Base-by-base conservation (phyloP, 352 stramenopile species). In the Pythium volutum region DNA sequence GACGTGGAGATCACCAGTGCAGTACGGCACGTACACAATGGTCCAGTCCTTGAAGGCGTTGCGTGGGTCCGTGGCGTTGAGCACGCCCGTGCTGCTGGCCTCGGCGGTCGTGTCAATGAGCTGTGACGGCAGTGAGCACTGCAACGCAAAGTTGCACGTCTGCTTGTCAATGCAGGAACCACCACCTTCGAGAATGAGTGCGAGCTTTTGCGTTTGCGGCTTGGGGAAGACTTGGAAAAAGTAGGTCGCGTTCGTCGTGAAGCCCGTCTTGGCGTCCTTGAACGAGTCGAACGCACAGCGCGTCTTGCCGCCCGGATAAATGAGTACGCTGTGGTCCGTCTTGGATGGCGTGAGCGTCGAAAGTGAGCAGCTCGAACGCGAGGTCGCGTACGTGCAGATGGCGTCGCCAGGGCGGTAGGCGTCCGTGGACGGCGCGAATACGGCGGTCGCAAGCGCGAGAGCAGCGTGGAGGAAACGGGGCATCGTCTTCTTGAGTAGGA, bases 31-130 rank as follows among this genome's bases (percentile, higher is more conserved):
- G 61, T 85, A 71, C 26, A 90, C 75, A 45, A 88, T 84, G 63
- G 87, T 86, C 67, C 76, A 90, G 66, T 86, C 77, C 36, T 84
- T 79, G 55, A 88, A 87, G 14, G 74, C 53, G 65, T 90, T 90
- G 10, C 77, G 34, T 18, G 76, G 61, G 62, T 85, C 70, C 5
- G 69, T 74, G n/a, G 64, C 60, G 62, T 87, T 84, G 33, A 88
- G 62, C 16, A 88, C 53, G 3, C 78, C 81, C 2, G 61, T 66
- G 54, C 66, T 79, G 20, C 67, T 42, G 2, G 78, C 52, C 29
- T 27, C 45, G 14, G 78, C 76, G 26, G 72, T 77, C 46, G 72
- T 65, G 29, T 49, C 67, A 53, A 87, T 79, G 3, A 73, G 80
- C 12, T 41, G 46, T 39, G 33, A 54, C 26, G 4, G 71, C n/a